Evolutionary conservation across 2,329 filamentous ascomycete species (phyloP).

Genomic region (Fusarium sp.): DNA sequence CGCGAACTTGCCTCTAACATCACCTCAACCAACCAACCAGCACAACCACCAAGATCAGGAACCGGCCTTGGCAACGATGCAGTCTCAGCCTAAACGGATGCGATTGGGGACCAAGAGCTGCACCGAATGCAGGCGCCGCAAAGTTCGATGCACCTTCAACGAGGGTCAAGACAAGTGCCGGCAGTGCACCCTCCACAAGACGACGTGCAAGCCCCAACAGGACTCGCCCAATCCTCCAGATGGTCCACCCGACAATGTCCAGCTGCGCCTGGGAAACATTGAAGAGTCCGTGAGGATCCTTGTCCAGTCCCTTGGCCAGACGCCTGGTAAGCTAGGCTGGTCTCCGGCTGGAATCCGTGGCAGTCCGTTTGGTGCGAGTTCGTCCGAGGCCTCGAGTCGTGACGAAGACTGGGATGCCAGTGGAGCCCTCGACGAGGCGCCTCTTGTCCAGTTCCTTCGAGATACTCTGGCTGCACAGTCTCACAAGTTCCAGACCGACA

Average conservation of each 20-base stretch:
- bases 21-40: background rate
- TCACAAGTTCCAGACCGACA: background rate
- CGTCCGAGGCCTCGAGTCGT: background rate
- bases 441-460: slow-evolving; percentile 2
- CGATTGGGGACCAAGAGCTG: slow-evolving; percentile 55
- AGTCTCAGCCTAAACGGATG: slow-evolving; percentile 45
- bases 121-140: slow-evolving; percentile 63
- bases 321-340: background rate
- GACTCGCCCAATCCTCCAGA: background rate
- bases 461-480: background rate
- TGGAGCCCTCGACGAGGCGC: background rate
- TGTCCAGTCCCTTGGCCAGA: background rate
- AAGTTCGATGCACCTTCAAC: slow-evolving; percentile 64
- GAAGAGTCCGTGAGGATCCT: background rate
- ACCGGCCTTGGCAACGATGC: background rate
- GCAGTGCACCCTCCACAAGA: slow-evolving; percentile 62
- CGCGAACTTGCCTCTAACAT: background rate
- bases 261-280: background rate
- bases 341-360: background rate
- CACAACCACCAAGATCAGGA: background rate
- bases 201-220: slow-evolving; percentile 62
- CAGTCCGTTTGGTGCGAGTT: background rate
- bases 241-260: background rate
- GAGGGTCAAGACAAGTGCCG: slow-evolving; percentile 57
- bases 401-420: background rate